Base-by-base conservation (phyloP, 306 rosid genomes). In the Malus fusca region DNA sequence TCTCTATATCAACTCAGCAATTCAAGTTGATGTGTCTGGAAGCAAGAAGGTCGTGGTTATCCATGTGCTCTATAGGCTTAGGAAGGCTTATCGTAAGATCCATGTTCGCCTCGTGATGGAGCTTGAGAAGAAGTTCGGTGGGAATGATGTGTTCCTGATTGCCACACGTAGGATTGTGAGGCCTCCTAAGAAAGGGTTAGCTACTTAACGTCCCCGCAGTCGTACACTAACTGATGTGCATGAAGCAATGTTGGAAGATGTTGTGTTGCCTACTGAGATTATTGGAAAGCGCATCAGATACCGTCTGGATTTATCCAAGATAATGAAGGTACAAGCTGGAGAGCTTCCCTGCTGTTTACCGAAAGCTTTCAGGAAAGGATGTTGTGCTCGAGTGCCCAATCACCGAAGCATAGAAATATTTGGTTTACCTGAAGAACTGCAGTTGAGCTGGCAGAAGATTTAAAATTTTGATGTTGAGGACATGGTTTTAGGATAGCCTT, bases 141-240 rank as follows among this genome's bases (percentile, higher is more conserved):
- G 98, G 4, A 90, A 93, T 96, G 96, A 92, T 76, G 98, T 88
- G 1, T 67, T 93, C 75, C 43, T 93, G 77, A 83, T 88, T 82
- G 98, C 98, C 28, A 93, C 90, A 62, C 78, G 98, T 40, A 89
- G 98, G 82, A 90, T 90, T 18, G 15, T 88, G 60, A 86, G 98
- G 84, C 98, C 98, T 3, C 96, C 98, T 59, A 90, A 90, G 91
- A 93, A 93, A 55, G 98, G 98, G 23, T 89, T 95, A 7, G 98
- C 96, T 35, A 89, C 72, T 25, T 90, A 88, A 62, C 92, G 98
- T 33, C 98, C 98, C 7, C 98, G 96, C 42, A 87, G 68, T 84
- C 92, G 98, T 1, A 93, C 98, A 8, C 92, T 93, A 33, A 93
- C 98, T 31, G 81, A 95, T 79, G 98, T 93, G 23, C 98, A 93